Evolutionary conservation across 352 stramenopile species (phyloP).

Genomic region (Lagenidium sp.): DNA sequence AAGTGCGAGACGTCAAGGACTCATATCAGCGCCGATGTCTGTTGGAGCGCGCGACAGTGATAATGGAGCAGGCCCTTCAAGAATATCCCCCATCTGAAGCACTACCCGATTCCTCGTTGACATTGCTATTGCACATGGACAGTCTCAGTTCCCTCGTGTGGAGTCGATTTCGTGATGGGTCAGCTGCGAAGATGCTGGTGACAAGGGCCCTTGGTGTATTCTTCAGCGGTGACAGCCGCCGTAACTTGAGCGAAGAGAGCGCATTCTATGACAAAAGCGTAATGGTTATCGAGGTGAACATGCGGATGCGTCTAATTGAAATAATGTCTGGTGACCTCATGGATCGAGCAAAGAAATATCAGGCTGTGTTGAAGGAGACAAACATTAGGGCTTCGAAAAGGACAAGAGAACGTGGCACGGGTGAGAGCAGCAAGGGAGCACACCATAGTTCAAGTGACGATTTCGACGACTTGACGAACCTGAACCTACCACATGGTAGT

Average conservation of each 20-base stretch:
- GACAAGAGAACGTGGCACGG: too few species aligned
- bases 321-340: slow-evolving; percentile 34
- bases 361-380: neutral
- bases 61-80: too few species aligned
- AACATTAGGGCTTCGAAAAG: too few species aligned
- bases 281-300: slow-evolving; percentile 41
- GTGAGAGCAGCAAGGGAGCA: too few species aligned
- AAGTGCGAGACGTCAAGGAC: slow-evolving; percentile 63
- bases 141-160: slow-evolving; percentile 33
- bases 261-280: slow-evolving; percentile 31
- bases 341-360: slow-evolving; percentile 2
- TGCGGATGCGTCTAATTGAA: slow-evolving; percentile 37
- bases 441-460: too few species aligned
- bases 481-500: too few species aligned
- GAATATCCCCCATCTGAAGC: too few species aligned
- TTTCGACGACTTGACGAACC: too few species aligned
- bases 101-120: slow-evolving; percentile 3
- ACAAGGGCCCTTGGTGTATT: slow-evolving; percentile 25
- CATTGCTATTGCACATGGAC: slow-evolving; percentile 34
- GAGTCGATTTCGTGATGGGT: too few species aligned
- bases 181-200: slow-evolving; percentile 9
- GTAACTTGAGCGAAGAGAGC: slow-evolving; percentile 1
- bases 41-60: slow-evolving; percentile 11
- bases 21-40: slow-evolving; percentile 13
- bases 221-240: slow-evolving; percentile 13